Evolutionary conservation across 169 alveolate species (phyloP).

Genomic region (Neospora caninum): DNA sequence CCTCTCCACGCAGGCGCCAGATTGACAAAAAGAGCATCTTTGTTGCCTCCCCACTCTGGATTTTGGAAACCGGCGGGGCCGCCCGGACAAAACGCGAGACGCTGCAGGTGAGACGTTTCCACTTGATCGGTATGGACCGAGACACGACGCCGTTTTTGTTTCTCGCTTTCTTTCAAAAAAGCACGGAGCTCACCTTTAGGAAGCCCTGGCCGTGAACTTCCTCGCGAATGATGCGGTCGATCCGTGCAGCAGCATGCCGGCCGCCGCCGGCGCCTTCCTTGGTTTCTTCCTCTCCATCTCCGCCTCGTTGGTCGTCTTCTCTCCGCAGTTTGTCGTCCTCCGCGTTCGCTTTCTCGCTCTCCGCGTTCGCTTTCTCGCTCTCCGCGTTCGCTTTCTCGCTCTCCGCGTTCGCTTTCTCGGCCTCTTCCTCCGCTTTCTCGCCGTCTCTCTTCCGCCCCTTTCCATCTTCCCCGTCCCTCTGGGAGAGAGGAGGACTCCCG

Average conservation of each 20-base stretch:
- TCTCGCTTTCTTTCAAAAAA: no score
- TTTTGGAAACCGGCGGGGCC: no score
- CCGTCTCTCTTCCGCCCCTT: slow-evolving; percentile 35
- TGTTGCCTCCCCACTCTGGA: no score
- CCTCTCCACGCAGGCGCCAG: no score
- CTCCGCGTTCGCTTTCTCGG: not conserved
- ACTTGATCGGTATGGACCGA: no score
- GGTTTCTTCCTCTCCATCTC: slow-evolving; percentile 40
- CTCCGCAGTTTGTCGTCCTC: not conserved
- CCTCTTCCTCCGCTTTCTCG: slow-evolving; percentile 38
- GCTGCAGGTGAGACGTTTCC: no score
- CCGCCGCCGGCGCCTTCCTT: slow-evolving; percentile 48
- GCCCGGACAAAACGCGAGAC: no score
- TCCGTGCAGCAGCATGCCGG: slow-evolving; percentile 30
- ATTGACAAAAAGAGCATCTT: no score
- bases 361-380: not conserved
- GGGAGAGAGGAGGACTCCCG: not conserved
- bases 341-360: not conserved
- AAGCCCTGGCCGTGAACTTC: slow-evolving; percentile 25
- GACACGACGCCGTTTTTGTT: no score
- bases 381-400: not conserved
- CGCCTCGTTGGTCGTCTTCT: not conserved
- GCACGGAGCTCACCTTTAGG: not conserved
- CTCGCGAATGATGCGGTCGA: slow-evolving; percentile 36
- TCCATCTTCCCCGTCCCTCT: not conserved